Evolutionary conservation across 768 basidiomycete genomes (phyloP), one percentile per base, ranked within the genome.

Genomic region (Termitomyces sp.): DNA sequence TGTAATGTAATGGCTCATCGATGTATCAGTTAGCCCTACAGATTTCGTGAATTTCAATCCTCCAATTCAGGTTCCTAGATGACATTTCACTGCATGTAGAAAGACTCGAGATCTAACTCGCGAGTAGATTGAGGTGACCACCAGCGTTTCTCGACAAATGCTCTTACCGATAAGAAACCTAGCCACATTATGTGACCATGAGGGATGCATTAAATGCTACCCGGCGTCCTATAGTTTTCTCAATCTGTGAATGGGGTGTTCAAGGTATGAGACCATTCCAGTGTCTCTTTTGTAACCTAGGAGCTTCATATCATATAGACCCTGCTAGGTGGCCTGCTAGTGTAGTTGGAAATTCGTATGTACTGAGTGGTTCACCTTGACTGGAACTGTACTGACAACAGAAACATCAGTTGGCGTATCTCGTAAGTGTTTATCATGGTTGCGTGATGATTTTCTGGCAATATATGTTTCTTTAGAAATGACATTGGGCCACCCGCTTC

Each of bases 311-410:
- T 16, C n/a, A 23, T 41, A 6, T 30, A 72, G 77, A 80, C 59
- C 79, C 79, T 50, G 80, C 79, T n/a, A 69, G 77, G 42, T 79
- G 79, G 76, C 75, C 76, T 55, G 75, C 70, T 17, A 70, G 72
- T 41, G 59, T 67, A 28, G 76, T 79, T 25, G 76, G 77, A 28
- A 80, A 81, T 58, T 79, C 77, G 60, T 80, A 56, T 58, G 70
- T 62, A 14, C 28, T 25, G 11, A 42, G 16, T 11, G 4, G 4
- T 21, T 32, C 4, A 54, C 8, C 27, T 28, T n/a, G 34, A 27
- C 5, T 41, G 25, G 40, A 39, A 34, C 39, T 10, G 34, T 17
- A 40, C 28, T 43, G 34, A 49, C 32, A 32, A 6, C 27, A 25
- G 35, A 7, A 51, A 39, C 14, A 23, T 32, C 52, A 73, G 72